phyloP scores from a whole-genome alignment of 2,329 filamentous ascomycete genomes.

The Verticillium longisporum region DNA sequence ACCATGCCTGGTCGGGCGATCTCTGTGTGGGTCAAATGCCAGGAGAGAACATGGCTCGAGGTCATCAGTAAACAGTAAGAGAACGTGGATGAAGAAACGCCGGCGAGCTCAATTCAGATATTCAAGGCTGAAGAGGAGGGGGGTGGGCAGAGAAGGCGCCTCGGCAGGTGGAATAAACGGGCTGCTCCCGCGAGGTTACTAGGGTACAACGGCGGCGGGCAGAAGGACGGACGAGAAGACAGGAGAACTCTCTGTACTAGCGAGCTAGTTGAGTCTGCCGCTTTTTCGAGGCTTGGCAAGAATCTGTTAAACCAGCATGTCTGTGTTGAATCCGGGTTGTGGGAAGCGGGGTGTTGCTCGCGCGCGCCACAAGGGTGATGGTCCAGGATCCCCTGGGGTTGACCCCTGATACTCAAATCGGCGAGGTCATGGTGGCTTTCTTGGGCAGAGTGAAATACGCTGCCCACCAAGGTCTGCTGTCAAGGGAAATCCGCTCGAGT shows the following conservation, averaged over 20 bases:
- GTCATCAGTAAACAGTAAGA: neutral
- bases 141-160: neutral
- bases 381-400: neutral
- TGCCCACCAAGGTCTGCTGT: neutral
- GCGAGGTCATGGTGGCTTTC: neutral
- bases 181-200: neutral
- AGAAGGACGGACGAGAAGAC: neutral
- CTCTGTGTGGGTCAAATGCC: neutral
- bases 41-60: neutral
- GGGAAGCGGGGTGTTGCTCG: neutral
- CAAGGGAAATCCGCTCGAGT: too few relatives aligned
- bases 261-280: neutral
- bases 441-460: constrained; percentile 2
- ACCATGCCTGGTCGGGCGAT: neutral
- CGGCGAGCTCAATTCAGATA: neutral
- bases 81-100: neutral
- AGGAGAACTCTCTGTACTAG: neutral
- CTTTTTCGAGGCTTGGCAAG: neutral
- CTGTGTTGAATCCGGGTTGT: neutral
- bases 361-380: neutral
- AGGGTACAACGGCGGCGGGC: neutral
- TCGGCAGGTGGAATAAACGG: neutral
- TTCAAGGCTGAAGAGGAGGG: neutral
- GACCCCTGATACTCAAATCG: neutral
- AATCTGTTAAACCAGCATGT: neutral